phyloP scores from a whole-genome alignment of 305 asterid genomes.

The Salvia sclarea region DNA sequence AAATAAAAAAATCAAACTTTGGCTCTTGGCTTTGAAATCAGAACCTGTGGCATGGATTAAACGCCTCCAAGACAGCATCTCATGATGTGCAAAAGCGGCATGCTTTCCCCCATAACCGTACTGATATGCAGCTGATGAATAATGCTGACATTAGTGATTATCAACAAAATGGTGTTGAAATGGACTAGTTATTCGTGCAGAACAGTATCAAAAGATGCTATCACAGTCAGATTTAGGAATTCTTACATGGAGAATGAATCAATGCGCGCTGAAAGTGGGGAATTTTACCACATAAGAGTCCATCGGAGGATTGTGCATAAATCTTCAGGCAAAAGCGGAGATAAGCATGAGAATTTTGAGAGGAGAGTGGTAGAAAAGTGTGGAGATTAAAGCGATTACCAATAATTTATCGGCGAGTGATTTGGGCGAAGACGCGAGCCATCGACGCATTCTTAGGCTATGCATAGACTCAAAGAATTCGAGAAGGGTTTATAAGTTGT shows the following conservation, averaged over 20 bases:
- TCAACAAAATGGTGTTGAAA: neutral
- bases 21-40: constrained; percentile 16
- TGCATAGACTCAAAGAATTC: neutral
- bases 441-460: constrained; percentile 35
- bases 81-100: constrained; percentile 39
- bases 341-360: constrained; percentile 15
- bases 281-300: constrained; percentile 27
- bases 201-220: neutral
- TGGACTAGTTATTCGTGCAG: constrained; percentile 14
- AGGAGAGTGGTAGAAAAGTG: neutral
- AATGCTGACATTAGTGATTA: constrained; percentile 25
- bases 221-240: neutral
- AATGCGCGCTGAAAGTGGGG: constrained; percentile 39
- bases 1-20: neutral
- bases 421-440: constrained; percentile 44
- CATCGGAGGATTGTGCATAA: constrained; percentile 36
- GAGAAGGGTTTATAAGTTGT: neutral
- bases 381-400: constrained; percentile 41
- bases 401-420: constrained; percentile 35
- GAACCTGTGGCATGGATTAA: constrained; percentile 81
- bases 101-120: constrained; percentile 34
- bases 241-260: constrained; percentile 46
- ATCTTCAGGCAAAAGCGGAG: constrained; percentile 34
- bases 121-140: constrained; percentile 42
- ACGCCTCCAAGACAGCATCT: constrained; percentile 45